These are phyloP conservation scores for Piper longum DNA, from an alignment of 164 flowering plant genomes.

Conservation along the genomic window DNA sequence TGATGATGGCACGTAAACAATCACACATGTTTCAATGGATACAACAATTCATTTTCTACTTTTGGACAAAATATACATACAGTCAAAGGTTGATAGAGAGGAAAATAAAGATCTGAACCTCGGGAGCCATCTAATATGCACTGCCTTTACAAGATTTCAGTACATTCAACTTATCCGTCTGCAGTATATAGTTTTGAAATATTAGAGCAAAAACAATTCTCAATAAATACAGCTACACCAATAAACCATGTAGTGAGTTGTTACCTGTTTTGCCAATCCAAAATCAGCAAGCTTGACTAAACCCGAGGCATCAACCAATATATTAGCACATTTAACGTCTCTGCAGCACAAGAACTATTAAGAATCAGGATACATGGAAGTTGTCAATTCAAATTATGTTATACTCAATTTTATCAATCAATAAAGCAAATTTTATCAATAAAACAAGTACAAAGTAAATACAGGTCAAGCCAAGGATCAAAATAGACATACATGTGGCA, in stretches of 20 bases:
- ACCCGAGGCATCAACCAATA: constrained; percentile 77
- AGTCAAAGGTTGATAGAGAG: neutral
- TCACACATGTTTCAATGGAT: too few species aligned
- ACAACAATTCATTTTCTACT: too few species aligned
- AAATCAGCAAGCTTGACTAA: constrained; percentile 95
- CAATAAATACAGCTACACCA: neutral
- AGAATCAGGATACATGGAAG: neutral
- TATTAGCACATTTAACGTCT: constrained; percentile 96
- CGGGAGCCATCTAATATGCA: constrained; percentile 99
- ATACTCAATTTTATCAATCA: too few species aligned
- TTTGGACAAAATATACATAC: neutral
- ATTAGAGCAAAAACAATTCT: constrained; percentile 1
- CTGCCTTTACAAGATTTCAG: constrained; percentile 91
- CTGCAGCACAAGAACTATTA: constrained; percentile 20
- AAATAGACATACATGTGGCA: neutral
- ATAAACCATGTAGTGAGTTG: neutral
- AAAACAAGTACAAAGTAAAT: neutral
- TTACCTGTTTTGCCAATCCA: constrained; percentile 90
- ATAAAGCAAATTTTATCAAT: too few species aligned
- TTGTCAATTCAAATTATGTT: neutral
- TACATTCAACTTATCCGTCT: constrained; percentile 75
- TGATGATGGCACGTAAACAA: too few species aligned
- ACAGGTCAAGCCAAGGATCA: neutral
- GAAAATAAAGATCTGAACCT: constrained; percentile 37
- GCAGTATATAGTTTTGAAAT: constrained; percentile 8